Evolutionary conservation across 768 basidiomycete species (phyloP), one percentile per base, ranked within the genome.

Genomic region (Collybia nuda): DNA sequence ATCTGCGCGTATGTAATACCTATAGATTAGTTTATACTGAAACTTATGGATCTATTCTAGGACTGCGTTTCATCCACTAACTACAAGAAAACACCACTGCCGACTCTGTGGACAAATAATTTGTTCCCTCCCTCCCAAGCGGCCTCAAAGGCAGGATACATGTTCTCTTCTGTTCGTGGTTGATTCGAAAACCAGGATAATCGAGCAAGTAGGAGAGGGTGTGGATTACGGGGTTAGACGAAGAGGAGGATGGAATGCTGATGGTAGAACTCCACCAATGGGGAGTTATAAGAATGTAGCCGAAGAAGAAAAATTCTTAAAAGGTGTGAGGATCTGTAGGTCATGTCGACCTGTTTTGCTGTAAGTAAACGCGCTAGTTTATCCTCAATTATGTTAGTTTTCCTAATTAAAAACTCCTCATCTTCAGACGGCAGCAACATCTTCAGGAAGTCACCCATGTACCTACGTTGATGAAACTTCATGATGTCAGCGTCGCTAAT

Each of bases 81-180:
- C 93, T 1, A 96, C 93, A 57, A 84, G 96, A 12, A 96, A 96
- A 69, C 96, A 98, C 58, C 96, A 98, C 62, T 98, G 96, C 64
- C 85, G 96, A 7, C 73, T 98, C 12, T 98, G 96, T 57, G 96
- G 96, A 0, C 77, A 86, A 48, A 90, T 98, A 36, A 84, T 98
- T 11, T 98, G 96, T 61, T 88, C 94, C 1, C 76, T 97, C 4
- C 92, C 93, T 0, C 73, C 85, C 9, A 93, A 90, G 50, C 78
- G 73, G 3, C 83, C 85, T 2, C 81, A 84, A 57, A 81, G 93
- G 18, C 77, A 75, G 1, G 74, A 74, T 41, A 69, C 78, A 5
- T 97, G 93, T 60, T 94, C 92, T 0, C 68, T 88, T 5, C 73
- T 97, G 26, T 91, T 97, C 59, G 81, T 95, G 8, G 90, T 88